These are phyloP conservation scores for Sarocladiaceae sp. DNA, from an alignment of 2,329 filamentous ascomycete genomes.

Conservation along the genomic window DNA sequence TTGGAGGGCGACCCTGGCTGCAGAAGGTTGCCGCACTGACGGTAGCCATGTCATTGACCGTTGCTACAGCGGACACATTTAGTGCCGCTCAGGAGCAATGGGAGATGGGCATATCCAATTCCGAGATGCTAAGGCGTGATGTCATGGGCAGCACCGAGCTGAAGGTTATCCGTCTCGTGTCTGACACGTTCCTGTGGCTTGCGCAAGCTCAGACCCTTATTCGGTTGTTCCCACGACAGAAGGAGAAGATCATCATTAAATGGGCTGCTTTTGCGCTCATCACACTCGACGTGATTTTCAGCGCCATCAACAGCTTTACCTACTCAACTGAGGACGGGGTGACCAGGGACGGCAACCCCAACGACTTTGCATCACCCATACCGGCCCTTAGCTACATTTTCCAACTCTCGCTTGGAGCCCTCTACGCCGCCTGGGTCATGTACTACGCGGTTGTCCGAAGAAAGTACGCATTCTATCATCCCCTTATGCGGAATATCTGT, in stretches of 20 bases:
- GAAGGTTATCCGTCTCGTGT: conserved; percentile 86
- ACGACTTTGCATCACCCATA: conserved; percentile 82
- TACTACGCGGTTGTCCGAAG: conserved; percentile 93
- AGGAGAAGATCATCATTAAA: conserved; percentile 98
- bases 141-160: conserved; percentile 84
- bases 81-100: conserved; percentile 81
- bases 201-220: conserved; percentile 97
- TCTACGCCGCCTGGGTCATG: conserved; percentile 91
- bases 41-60: conserved; percentile 80
- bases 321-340: conserved; percentile 48
- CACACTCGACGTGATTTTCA: conserved; percentile 84
- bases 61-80: conserved; percentile 90
- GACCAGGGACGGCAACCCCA: conserved; percentile 55
- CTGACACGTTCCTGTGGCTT: conserved; percentile 94
- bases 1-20: conserved; percentile 89
- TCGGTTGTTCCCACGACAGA: conserved; percentile 88
- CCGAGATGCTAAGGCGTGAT: conserved; percentile 65
- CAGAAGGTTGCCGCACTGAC: conserved; percentile 77
- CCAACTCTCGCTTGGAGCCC: conserved; percentile 76
- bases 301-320: conserved; percentile 81
- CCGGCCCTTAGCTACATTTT: conserved; percentile 90
- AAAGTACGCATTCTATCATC: conserved; percentile 85
- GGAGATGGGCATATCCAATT: conserved; percentile 72
- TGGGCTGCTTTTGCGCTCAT: conserved; percentile 97
- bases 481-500: conserved; percentile 84